phyloP scores from a whole-genome alignment of 495 filamentous ascomycete species.

The Neurospora sp. region DNA sequence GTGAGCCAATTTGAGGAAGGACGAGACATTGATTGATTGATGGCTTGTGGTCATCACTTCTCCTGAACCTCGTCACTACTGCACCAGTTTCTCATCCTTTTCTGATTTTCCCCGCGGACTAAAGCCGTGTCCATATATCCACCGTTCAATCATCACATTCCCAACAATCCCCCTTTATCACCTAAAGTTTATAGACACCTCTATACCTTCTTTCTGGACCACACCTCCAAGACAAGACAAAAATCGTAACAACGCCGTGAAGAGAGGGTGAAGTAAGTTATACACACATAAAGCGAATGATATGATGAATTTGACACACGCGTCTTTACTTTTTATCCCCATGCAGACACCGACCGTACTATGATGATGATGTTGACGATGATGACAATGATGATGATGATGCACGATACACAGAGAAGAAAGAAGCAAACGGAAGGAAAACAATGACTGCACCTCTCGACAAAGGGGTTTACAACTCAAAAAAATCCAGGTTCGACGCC shows the following conservation, averaged over 20 bases:
- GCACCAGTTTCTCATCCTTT: not conserved
- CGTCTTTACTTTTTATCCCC: not conserved
- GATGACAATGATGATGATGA: not conserved
- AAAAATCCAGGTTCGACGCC: not conserved
- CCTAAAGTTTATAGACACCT: not conserved
- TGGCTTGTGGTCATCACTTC: not conserved
- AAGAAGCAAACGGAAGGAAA: not conserved
- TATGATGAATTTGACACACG: not conserved
- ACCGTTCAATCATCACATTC: not conserved
- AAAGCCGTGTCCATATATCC: not conserved
- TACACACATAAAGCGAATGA: not conserved
- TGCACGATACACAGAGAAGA: not conserved
- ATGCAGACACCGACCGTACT: not conserved
- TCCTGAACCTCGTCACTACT: not conserved
- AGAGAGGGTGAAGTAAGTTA: not conserved
- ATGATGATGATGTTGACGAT: not conserved
- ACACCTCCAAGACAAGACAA: not conserved
- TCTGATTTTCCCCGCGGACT: not conserved
- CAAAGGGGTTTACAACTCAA: not conserved
- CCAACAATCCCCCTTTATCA: not conserved
- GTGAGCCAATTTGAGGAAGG: not conserved
- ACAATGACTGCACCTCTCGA: not conserved
- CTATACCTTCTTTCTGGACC: not conserved
- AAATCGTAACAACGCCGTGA: not conserved
- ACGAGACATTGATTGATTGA: not conserved